These are phyloP conservation scores for Dactylis glomerata DNA, from an alignment of 176 grass and related monocot genomes.

Conservation along the genomic window DNA sequence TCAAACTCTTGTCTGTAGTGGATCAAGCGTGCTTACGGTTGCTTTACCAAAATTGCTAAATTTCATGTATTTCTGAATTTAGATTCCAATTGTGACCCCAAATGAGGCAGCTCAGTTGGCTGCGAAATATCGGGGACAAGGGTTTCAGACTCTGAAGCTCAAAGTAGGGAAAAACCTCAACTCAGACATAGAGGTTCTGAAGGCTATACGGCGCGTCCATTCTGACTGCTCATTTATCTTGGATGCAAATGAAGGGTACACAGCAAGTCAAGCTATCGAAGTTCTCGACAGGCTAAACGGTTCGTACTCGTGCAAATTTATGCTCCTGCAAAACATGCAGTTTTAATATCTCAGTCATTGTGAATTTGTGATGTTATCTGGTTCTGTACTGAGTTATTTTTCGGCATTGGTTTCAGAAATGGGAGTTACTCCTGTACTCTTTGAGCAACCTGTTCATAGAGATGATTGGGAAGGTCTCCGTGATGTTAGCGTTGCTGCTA, in stretches of 20 bases:
- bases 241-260: conserved; percentile 97
- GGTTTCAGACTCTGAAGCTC: conserved; percentile 85
- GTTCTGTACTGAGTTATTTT: background rate
- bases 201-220: conserved; percentile 71
- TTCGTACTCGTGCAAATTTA: conserved; percentile 14
- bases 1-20: background rate
- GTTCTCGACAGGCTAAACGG: conserved; percentile 89
- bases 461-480: conserved; percentile 87
- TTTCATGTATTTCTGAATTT: background rate
- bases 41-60: background rate
- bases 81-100: conserved; percentile 96
- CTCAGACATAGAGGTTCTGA: conserved; percentile 81
- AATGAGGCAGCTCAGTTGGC: conserved; percentile 81
- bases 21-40: background rate
- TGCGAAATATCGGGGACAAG: conserved; percentile 71
- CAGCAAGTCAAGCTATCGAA: conserved; percentile 79
- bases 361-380: background rate
- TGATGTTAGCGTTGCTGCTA: conserved; percentile 66
- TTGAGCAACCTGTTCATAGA: conserved; percentile 95
- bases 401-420: conserved; percentile 57
- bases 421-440: conserved; percentile 78
- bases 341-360: background rate
- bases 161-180: conserved; percentile 89
- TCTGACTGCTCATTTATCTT: conserved; percentile 84
- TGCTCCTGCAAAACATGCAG: background rate